phyloP scores from a whole-genome alignment of 768 basidiomycete species.

The Phylloporus rhodoxanthus region DNA sequence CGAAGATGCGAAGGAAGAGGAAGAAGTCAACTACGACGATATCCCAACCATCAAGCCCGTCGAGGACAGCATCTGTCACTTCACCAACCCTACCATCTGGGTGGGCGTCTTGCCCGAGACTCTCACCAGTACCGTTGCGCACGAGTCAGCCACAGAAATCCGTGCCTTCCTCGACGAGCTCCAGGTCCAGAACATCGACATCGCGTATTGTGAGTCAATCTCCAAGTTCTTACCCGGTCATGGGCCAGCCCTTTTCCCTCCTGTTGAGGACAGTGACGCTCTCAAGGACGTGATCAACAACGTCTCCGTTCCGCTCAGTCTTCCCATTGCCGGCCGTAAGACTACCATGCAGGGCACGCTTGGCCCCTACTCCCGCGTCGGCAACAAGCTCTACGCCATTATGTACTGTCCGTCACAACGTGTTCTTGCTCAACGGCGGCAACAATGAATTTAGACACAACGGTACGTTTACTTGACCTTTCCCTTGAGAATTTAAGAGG shows the following conservation, averaged over 20 bases:
- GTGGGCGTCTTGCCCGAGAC: background rate
- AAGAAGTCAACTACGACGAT: background rate
- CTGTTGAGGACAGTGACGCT: background rate
- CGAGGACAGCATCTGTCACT: background rate
- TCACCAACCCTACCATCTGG: background rate
- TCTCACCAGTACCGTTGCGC: background rate
- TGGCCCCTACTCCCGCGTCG: background rate
- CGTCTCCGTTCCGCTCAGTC: background rate
- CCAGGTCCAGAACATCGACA: background rate
- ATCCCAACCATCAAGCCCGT: background rate
- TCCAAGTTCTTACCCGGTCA: background rate
- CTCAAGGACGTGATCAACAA: background rate
- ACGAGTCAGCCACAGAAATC: background rate
- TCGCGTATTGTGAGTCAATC: background rate
- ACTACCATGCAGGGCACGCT: background rate
- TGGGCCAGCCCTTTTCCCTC: background rate
- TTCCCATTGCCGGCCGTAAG: background rate
- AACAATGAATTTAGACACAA: background rate
- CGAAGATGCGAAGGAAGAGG: background rate
- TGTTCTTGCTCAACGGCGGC: background rate
- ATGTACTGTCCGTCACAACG: background rate
- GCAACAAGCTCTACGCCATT: background rate
- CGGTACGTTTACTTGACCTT: background rate
- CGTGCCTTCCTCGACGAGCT: background rate
- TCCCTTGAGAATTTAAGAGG: background rate